phyloP scores from a whole-genome alignment of 108 stramenopile species.

The Skeletonema potamos region DNA sequence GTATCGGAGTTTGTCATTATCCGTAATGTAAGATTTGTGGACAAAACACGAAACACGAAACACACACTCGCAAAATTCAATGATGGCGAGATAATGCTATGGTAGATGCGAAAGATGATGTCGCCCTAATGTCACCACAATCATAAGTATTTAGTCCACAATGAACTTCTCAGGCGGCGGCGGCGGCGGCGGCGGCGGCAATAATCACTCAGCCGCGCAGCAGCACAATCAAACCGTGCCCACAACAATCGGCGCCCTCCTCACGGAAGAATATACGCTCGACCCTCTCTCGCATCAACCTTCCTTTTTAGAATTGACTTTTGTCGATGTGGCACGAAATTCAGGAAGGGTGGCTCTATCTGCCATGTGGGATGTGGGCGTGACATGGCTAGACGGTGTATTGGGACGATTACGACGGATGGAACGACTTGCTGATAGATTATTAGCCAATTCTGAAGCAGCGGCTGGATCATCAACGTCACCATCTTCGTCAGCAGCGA shows the following conservation, averaged over 20 bases:
- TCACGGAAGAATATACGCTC: constrained; percentile 83
- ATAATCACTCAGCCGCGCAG: background rate
- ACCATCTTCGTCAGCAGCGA: too few relatives aligned
- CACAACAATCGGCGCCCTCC: constrained; percentile 64
- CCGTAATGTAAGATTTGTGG: too few relatives aligned
- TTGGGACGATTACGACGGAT: constrained; percentile 15
- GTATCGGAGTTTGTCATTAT: too few relatives aligned
- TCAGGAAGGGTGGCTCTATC: constrained; percentile 60
- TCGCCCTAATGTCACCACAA: too few relatives aligned
- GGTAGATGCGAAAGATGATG: too few relatives aligned
- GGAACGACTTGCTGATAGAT: constrained; percentile 19
- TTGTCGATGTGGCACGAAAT: constrained; percentile 64
- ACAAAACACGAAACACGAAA: too few relatives aligned
- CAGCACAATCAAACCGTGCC: constrained; percentile 58
- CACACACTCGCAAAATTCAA: background rate
- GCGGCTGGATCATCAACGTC: background rate
- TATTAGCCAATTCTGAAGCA: background rate
- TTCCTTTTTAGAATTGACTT: constrained; percentile 80
- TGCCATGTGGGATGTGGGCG: constrained; percentile 35
- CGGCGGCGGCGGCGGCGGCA: background rate
- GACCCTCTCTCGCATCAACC: constrained; percentile 73
- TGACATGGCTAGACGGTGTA: constrained; percentile 17
- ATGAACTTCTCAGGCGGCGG: background rate
- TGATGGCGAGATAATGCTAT: too few relatives aligned
- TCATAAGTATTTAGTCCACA: too few relatives aligned